Evolutionary conservation across 495 filamentous ascomycete genomes (phyloP), one percentile per base, ranked within the genome.

Genomic region (Aspergillus kassunensis): DNA sequence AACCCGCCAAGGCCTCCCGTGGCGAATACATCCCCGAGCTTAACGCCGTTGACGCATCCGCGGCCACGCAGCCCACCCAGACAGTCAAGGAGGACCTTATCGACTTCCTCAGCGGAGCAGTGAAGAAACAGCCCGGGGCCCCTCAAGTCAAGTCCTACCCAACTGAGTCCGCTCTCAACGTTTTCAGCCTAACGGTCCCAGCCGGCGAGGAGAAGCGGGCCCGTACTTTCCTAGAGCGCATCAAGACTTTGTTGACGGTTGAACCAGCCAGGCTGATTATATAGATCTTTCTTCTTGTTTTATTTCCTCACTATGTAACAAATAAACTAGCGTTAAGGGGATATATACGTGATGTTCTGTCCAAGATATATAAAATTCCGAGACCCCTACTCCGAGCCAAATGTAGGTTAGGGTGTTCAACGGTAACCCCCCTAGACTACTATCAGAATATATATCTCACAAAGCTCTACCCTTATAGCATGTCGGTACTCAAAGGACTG

Each of bases 141-240:
- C 7, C 10, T 18, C 16, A 23, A 12, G 10, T 20, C 6, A 12
- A 37, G 8, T 39, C 45, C 1, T 10, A 27, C 23, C 13, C 34
- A 18, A 6, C 64, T 11, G 66, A 67, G 12, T 67, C 68, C 4
- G 78, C 85, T n/a, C 73, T 75, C 1, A 95, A 96, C 69, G 71
- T 90, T 0, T 91, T 96, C 62, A 90, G 84, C 62, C 69, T 97
- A 51, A 83, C 69, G 23, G 90, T 91, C 0, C 82, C 84, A 16
- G 82, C 75, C 60, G 78, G 75, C 6, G 93, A 98, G 61, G 88
- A 91, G 78, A 80, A 80, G 68, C 73, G 92, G 58, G 93, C 88
- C 9, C 77, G 75, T 63, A 74, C 83, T 2, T 98, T 96, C 72
- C 66, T 98, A 48, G 85, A 88, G 67, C 82, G 88, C 41, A 73